Base-by-base conservation (phyloP, 2,329 filamentous ascomycete species). In the Fusarium poae region DNA sequence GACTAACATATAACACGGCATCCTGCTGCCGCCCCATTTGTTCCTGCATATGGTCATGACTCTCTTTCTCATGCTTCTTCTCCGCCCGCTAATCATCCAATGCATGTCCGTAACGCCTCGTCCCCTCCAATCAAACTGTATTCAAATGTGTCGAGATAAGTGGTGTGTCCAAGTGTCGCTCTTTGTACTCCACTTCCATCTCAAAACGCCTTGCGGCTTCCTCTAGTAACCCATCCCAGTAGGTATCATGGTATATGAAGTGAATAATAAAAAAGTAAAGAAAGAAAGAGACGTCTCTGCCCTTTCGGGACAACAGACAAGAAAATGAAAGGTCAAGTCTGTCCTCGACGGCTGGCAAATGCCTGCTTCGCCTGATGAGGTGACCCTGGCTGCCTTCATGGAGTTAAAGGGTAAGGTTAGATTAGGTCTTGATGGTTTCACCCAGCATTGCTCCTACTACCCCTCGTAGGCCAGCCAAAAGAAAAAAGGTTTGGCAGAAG, bases 141-240 rank as follows among this genome's bases (percentile, higher is more conserved):
- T 68, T 53, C 56, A 65, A 68, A 70, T 68, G 57, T 72, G 59
- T 70, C 57, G 68, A 72, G 65, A 74, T 74, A 67, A 72, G 60
- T 60, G 72, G 70, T 70, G 57, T 67, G 57, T 75, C 71, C 74
- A 77, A 75, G 72, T 76, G 75, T 77, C 70, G 72, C 71, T 72
- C 63, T 65, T 66, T 67, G 65, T 68, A 67, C 63, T 56, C 65
- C 71, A 67, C 61, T 68, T 59, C 64, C 67, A 65, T 66, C 66
- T 59, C 68, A 44, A 59, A 69, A 64, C 66, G 80, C 81, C 80
- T 83, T 74, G 80, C 79, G 79, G 80, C 79, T 71, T 77, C 76
- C 75, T 81, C 76, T 81, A 78, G 39, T 68, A 62, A 74, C 75
- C 78, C 72, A 77, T 72, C 67, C 77, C 74, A 75, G 76, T 73